Percentiles rank a stretch among this genome's conserved stretches.
Evolutionary conservation across 805 yeast genomes (phyloP).

Genomic region (Starmerella khaoyaiensis): DNA sequence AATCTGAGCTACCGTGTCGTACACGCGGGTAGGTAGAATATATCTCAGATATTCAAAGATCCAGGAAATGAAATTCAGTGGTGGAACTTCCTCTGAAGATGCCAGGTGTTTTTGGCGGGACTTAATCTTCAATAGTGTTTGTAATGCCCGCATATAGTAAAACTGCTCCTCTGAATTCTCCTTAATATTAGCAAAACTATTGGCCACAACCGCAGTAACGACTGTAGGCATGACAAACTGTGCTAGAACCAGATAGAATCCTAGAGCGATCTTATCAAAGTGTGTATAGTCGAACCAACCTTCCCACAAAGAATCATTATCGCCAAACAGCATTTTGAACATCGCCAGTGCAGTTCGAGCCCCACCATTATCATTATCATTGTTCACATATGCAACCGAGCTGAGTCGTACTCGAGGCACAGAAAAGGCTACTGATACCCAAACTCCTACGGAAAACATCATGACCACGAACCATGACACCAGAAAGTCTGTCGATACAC

Average conservation of each 20-base stretch:
- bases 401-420: conserved; percentile 1
- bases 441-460: conserved; percentile 8
- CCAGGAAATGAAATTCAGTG: conserved; percentile 2
- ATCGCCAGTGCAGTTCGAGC: conserved; percentile 6
- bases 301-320: conserved; percentile 5
- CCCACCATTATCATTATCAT: neutral
- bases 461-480: conserved; percentile 5
- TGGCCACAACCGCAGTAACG: conserved; percentile 6
- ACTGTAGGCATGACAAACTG: conserved; percentile 6
- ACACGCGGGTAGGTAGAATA: conserved; percentile 1
- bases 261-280: conserved; percentile 3
- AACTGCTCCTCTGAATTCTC: conserved; percentile 3
- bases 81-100: neutral
- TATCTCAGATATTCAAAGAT: neutral
- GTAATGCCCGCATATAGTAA: conserved; percentile 4
- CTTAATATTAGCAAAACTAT: conserved; percentile 2
- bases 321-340: conserved; percentile 8
- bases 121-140: conserved; percentile 1
- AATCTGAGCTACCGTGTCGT: neutral
- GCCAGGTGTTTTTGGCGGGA: conserved; percentile 1
- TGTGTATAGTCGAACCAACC: conserved; percentile 1
- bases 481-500: conserved; percentile 3
- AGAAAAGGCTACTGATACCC: conserved; percentile 6
- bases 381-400: neutral
- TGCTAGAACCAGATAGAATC: conserved; percentile 4